These are phyloP conservation scores for Carex parvula DNA, from an alignment of 176 grass and related monocot species.

Conservation along the genomic window DNA sequence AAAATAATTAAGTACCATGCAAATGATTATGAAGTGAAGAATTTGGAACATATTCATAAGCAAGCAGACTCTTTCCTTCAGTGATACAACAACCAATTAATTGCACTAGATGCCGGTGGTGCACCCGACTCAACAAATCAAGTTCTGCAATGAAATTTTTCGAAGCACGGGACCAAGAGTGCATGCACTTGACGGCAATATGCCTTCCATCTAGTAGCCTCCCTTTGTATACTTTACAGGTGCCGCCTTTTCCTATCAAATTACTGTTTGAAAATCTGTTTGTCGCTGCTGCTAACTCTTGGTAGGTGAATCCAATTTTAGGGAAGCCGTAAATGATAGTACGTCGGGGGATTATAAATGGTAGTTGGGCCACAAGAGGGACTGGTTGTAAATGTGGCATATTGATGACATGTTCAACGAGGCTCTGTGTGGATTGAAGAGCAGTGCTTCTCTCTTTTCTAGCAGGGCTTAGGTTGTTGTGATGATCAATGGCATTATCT, in stretches of 20 bases:
- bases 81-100: conserved; percentile 77
- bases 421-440: conserved; percentile 1
- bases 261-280: conserved; percentile 36
- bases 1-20: conserved; percentile 57
- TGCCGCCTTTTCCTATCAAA: conserved; percentile 79
- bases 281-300: conserved; percentile 28
- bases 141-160: conserved; percentile 73
- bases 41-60: conserved; percentile 76
- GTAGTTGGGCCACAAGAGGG: background rate
- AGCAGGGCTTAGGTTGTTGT: background rate
- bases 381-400: conserved; percentile 1
- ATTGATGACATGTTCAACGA: conserved; percentile 8
- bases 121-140: conserved; percentile 67
- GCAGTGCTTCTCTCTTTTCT: conserved; percentile 2
- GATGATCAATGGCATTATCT: background rate
- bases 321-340: conserved; percentile 11
- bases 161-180: conserved; percentile 60
- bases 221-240: conserved; percentile 67
- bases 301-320: conserved; percentile 29
- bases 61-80: conserved; percentile 65
- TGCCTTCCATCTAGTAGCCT: conserved; percentile 56
- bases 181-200: conserved; percentile 76
- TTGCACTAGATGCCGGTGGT: conserved; percentile 70
- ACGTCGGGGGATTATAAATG: conserved; percentile 12
- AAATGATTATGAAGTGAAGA: conserved; percentile 64